Evolutionary conservation across 345 rosid genomes (phyloP), one percentile per base, ranked within the genome.

Genomic region (Limnanthes douglasii): DNA sequence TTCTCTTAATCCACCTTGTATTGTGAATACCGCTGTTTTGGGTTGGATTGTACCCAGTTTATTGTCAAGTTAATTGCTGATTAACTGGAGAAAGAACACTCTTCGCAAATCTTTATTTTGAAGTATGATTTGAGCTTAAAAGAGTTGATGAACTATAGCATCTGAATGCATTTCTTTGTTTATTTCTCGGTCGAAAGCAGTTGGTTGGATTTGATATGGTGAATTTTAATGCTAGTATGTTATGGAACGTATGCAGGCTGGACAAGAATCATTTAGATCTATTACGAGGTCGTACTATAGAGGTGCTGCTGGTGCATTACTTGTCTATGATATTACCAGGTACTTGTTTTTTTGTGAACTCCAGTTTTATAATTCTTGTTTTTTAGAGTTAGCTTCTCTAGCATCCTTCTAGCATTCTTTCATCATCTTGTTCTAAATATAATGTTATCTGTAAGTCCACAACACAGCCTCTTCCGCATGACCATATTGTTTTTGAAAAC

Each of bases 241-340:
- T 12, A 26, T 12, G 8, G 11, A 26, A 8, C 30, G n/a, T 26
- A 6, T 44, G 3, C 63, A 83, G 97, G 98, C 98, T 1, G 98
- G 98, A 61, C 98, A 90, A 54, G 98, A 90, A 57, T 80, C 95
- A 26, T 90, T 90, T 45, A 72, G 98, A 73, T 80, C 98, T 36
- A 84, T 90, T 31, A 90, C 98, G 2, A 77, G 98, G 62, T 90
- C 96, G 11, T 90, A 90, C 49, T 90, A 90, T 42, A 60, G 94
- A 53, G 95, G 98, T 0, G 98, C 98, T 48, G 95, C 95, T 12
- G 98, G 98, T 38, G 98, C 96, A 7, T 73, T 90, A 72, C 94
- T 90, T 39, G 98, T 90, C 52, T 90, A 90, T 51, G 98, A 90
- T 57, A 80, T 90, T 47, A 90, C 96, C 41, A 83, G 97, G 97